Percentiles rank a stretch among this genome's conserved stretches.
Evolutionary conservation across 106 monocot genomes (phyloP).

Genomic region (Allium sativum): DNA sequence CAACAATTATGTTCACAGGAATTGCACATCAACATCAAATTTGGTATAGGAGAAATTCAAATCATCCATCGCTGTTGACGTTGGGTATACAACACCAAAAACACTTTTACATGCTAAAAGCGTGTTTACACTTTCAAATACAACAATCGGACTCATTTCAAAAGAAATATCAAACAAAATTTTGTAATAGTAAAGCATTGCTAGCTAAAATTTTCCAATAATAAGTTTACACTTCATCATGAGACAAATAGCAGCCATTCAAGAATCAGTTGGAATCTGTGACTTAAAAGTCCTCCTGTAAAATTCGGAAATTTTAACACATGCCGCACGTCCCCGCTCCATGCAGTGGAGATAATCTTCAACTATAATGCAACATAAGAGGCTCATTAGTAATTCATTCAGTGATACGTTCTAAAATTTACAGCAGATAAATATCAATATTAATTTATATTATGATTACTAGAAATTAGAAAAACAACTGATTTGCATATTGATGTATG

Average conservation of each 20-base stretch:
- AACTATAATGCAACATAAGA: slow-evolving; percentile 19
- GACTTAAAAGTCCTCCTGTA: slow-evolving; percentile 55
- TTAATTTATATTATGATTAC: too few species aligned
- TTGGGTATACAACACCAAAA: background rate
- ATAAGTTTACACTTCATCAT: background rate
- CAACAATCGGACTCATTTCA: background rate
- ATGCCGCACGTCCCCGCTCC: slow-evolving; percentile 65
- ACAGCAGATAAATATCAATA: too few species aligned
- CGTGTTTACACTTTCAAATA: background rate
- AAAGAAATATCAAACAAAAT: background rate
- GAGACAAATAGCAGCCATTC: slow-evolving; percentile 1
- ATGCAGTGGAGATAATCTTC: slow-evolving; percentile 51
- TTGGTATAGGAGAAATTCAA: too few species aligned
- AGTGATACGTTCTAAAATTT: too few species aligned
- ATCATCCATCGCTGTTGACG: background rate
- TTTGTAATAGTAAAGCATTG: background rate
- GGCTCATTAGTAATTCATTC: too few species aligned
- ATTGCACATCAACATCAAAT: too few species aligned
- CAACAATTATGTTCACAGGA: too few species aligned
- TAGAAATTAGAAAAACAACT: background rate
- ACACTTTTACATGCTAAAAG: too few species aligned
- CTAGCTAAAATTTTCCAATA: background rate
- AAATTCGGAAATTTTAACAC: slow-evolving; percentile 75
- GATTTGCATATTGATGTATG: too few species aligned
- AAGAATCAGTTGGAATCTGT: slow-evolving; percentile 8